Evolutionary conservation across 805 yeast genomes (phyloP), one percentile per base, ranked within the genome.

Genomic region (Starmera quercuum): DNA sequence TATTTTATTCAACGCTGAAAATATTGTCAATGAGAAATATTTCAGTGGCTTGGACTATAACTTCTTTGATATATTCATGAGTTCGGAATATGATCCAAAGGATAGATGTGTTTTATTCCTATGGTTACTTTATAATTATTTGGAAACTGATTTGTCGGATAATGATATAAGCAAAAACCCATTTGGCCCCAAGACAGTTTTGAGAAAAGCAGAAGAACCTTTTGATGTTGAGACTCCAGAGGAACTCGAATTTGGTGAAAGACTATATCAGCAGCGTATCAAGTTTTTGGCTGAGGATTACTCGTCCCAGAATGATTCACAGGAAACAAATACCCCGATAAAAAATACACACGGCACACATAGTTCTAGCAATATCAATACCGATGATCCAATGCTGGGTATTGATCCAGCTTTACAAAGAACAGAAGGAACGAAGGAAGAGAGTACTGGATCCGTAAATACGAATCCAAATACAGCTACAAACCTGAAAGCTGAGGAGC

Each of bases 91-190:
- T 26, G 71, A 77, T 35, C 83, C 95, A 4, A 54, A 52, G 18
- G 76, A 75, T 37, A 70, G 95, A 40, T 85, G 85, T 2, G 60
- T 68, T 34, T 66, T 92, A 25, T 78, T 90, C 42, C 56, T 90
- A 39, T 90, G 97, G 97, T 59, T 90, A 24, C 49, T 85, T 28
- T 88, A 85, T 61, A 71, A 84, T 2, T 84, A 81, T 48, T 61
- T 83, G 42, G 96, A 90, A 51, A 83, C 95, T 0, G 68, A 72
- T 38, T 64, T 83, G 41, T 53, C 68, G 2, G 61, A 66, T 1
- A 76, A 68, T 19, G 73, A 71, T 36, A 47, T 80, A 12, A 54
- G 49, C 1, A 34, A 40, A 6, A 80, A 80, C 44, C 88, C 88
- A n/a, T 81, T 78, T 52, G 66, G 73, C 19, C 52, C 65, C 8